These are phyloP conservation scores for Colletotrichum caudatum DNA, from an alignment of 2,329 filamentous ascomycete species.

Conservation along the genomic window DNA sequence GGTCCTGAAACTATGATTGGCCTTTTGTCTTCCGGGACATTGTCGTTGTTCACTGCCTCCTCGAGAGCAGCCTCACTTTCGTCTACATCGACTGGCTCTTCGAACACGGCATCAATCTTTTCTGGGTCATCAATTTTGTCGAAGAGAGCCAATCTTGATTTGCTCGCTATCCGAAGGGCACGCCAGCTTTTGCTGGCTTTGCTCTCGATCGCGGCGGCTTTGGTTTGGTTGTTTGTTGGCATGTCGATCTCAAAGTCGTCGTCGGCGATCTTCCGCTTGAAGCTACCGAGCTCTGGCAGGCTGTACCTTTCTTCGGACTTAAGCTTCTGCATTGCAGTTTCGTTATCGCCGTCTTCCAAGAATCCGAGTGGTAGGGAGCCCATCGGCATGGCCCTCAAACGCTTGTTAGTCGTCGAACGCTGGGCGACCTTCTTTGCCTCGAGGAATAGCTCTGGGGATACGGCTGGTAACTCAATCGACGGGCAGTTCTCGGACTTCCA, in stretches of 20 bases:
- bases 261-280: slow-evolving; percentile 78
- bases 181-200: slow-evolving; percentile 94
- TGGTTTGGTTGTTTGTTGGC: slow-evolving; percentile 73
- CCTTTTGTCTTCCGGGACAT: slow-evolving; percentile 61
- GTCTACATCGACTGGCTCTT: slow-evolving; percentile 57
- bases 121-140: slow-evolving; percentile 89
- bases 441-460: slow-evolving; percentile 76
- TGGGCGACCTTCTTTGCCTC: slow-evolving; percentile 75
- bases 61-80: slow-evolving; percentile 51
- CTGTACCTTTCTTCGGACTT: slow-evolving; percentile 74
- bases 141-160: slow-evolving; percentile 79
- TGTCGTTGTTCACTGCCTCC: slow-evolving; percentile 46
- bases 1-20: slow-evolving; percentile 77
- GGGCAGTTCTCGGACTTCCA: slow-evolving; percentile 98
- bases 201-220: slow-evolving; percentile 69
- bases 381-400: slow-evolving; percentile 75
- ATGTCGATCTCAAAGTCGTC: slow-evolving; percentile 91
- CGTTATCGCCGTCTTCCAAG: slow-evolving; percentile 73
- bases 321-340: slow-evolving; percentile 73
- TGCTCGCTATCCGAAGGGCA: slow-evolving; percentile 83
- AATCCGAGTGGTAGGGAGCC: slow-evolving; percentile 84
- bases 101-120: slow-evolving; percentile 71
- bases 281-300: slow-evolving; percentile 76
- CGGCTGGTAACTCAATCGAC: slow-evolving; percentile 80
- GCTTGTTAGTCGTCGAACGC: slow-evolving; percentile 77